Evolutionary conservation across 768 basidiomycete species (phyloP).

Genomic region (Krasilnikovozyma curviuscula): DNA sequence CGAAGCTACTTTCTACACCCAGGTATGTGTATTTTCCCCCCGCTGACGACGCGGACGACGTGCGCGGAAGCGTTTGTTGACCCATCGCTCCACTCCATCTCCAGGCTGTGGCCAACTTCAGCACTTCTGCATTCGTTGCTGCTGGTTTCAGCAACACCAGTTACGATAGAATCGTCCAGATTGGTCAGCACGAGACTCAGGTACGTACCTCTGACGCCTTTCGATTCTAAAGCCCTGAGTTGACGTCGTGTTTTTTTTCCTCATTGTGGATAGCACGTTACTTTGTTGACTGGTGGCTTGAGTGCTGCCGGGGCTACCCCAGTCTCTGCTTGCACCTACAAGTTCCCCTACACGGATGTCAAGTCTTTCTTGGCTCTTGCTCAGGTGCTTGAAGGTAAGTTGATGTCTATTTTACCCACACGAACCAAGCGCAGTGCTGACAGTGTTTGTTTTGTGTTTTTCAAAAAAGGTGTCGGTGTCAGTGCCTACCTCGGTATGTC

Average conservation of each 20-base stretch:
- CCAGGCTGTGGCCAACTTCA: background rate
- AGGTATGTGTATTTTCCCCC: background rate
- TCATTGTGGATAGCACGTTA: background rate
- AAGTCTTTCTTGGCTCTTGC: background rate
- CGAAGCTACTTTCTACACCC: background rate
- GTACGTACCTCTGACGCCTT: no score
- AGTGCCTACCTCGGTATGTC: background rate
- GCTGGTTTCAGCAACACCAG: no score
- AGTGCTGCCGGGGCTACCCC: background rate
- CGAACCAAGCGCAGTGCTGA: no score
- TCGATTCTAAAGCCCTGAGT: no score
- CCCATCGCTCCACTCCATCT: background rate
- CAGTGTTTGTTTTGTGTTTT: no score
- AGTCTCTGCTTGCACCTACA: constrained; percentile 1
- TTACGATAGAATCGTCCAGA: no score
- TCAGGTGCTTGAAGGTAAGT: constrained; percentile 1
- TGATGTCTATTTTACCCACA: no score
- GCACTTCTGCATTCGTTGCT: background rate
- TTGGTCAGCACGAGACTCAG: no score
- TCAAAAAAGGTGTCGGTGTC: background rate
- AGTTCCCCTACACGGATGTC: background rate
- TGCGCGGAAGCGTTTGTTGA: background rate
- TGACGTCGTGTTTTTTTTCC: background rate
- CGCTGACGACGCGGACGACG: background rate
- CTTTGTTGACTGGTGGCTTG: background rate